phyloP scores from a whole-genome alignment of 805 yeast genomes.

The Candida ficus region DNA sequence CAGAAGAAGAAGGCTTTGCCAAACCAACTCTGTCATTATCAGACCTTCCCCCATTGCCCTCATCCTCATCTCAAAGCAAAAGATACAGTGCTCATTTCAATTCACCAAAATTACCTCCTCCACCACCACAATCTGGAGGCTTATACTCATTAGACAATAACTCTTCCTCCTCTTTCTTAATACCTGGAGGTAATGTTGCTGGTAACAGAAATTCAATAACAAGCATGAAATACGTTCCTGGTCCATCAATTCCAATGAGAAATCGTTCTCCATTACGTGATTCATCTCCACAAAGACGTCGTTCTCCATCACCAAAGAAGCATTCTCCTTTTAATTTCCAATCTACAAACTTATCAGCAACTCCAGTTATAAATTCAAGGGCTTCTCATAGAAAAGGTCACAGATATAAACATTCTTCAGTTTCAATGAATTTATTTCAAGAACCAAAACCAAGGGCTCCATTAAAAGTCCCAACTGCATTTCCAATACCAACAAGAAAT shows the following conservation, averaged over 20 bases:
- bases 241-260: slow-evolving; percentile 21
- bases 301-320: slow-evolving; percentile 24
- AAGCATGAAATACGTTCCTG: slow-evolving; percentile 24
- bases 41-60: slow-evolving; percentile 15
- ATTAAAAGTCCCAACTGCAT: slow-evolving; percentile 66
- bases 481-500: slow-evolving; percentile 39
- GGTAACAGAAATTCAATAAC: slow-evolving; percentile 24
- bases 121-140: slow-evolving; percentile 8
- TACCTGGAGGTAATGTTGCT: slow-evolving; percentile 26
- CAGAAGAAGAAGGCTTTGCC: slow-evolving; percentile 17
- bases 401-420: slow-evolving; percentile 92
- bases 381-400: slow-evolving; percentile 89
- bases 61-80: slow-evolving; percentile 15
- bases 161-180: slow-evolving; percentile 19
- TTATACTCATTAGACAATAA: slow-evolving; percentile 13
- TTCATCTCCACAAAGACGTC: slow-evolving; percentile 26
- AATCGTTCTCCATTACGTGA: slow-evolving; percentile 27
- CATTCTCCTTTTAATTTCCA: slow-evolving; percentile 61
- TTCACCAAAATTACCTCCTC: slow-evolving; percentile 10
- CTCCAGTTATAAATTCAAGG: slow-evolving; percentile 31
- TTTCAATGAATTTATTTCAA: slow-evolving; percentile 91
- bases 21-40: slow-evolving; percentile 6
- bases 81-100: slow-evolving; percentile 13
- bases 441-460: slow-evolving; percentile 80
- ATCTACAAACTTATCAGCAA: slow-evolving; percentile 38